Conservation (phyloP, 2,329 filamentous ascomycete genomes). For the Phyllosticta citriasiana region DNA sequence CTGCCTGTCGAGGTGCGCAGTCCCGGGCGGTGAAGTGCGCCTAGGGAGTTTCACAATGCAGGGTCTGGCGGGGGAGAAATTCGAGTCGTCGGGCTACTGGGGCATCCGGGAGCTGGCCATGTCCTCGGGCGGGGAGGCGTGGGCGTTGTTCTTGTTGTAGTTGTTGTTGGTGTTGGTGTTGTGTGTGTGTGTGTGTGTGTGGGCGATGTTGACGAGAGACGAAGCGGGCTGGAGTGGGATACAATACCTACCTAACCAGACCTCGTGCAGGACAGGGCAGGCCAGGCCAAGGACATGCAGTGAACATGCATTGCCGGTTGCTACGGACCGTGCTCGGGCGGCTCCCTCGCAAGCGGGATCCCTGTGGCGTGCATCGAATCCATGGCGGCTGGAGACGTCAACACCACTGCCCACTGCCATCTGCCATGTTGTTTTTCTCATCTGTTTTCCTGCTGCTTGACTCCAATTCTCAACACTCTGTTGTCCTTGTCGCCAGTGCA, state of each 20-base stretch:
- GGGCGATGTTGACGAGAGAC: not conserved
- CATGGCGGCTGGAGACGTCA: not conserved
- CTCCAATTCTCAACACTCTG: too few relatives aligned
- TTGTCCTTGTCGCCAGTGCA: too few relatives aligned
- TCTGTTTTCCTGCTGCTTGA: too few relatives aligned
- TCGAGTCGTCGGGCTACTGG: conserved; percentile 10
- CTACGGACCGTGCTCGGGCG: not conserved
- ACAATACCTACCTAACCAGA: not conserved
- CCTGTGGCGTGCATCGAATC: conserved; percentile 3
- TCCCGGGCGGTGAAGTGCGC: conserved; percentile 6
- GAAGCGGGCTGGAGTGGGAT: conserved; percentile 1
- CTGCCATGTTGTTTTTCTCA: not conserved
- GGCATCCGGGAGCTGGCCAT: conserved; percentile 1
- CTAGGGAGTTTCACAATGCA: conserved; percentile 2
- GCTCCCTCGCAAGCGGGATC: not conserved
- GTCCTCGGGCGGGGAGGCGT: conserved; percentile 1
- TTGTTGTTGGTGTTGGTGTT: not conserved
- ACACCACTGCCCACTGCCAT: too few relatives aligned
- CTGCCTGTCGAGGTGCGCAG: not conserved
- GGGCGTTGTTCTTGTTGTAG: not conserved
- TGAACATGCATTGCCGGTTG: not conserved
- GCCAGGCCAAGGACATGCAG: too few relatives aligned
- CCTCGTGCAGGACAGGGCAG: not conserved
- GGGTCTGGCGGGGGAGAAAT: not conserved
- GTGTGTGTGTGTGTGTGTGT: not conserved